Conservation (phyloP, 106 monocot genomes). For the Dioscorea alata region DNA sequence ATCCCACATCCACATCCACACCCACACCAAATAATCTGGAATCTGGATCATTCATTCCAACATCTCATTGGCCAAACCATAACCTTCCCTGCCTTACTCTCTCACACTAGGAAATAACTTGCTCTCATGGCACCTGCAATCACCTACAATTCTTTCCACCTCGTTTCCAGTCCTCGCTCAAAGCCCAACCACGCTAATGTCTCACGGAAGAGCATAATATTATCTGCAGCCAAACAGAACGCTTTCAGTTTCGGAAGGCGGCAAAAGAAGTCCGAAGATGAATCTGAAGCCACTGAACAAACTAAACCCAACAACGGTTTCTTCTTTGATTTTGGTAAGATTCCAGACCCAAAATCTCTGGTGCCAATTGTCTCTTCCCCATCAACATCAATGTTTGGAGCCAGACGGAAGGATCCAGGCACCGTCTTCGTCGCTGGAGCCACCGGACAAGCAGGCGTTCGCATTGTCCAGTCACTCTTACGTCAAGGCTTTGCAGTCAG, state of each 20-base stretch:
- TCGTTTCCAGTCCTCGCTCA: slow-evolving; percentile 7
- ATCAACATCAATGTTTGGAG: slow-evolving; percentile 44
- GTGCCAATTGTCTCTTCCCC: slow-evolving; percentile 44
- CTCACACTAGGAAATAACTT: too few species aligned
- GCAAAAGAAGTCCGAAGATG: slow-evolving; percentile 3
- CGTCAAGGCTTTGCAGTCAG: slow-evolving; percentile 72
- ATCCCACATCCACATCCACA: too few species aligned
- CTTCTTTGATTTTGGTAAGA: slow-evolving; percentile 35
- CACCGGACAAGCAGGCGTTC: slow-evolving; percentile 66
- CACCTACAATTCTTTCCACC: slow-evolving; percentile 45
- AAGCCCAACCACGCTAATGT: slow-evolving; percentile 6
- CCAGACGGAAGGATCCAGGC: slow-evolving; percentile 75
- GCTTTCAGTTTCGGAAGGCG: slow-evolving; percentile 17
- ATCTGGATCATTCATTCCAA: too few species aligned
- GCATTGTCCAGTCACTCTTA: slow-evolving; percentile 62
- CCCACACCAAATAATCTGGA: too few species aligned
- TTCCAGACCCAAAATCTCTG: slow-evolving; percentile 35
- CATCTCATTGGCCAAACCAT: too few species aligned
- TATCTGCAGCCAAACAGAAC: slow-evolving; percentile 30
- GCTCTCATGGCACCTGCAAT: slow-evolving; percentile 62
- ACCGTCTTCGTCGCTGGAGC: slow-evolving; percentile 90
- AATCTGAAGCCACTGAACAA: neutral
- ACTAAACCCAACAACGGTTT: slow-evolving; percentile 15
- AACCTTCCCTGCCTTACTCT: too few species aligned
- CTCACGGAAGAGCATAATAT: neutral